phyloP scores from a whole-genome alignment of 768 basidiomycete genomes.

The Termitomyces sp. region DNA sequence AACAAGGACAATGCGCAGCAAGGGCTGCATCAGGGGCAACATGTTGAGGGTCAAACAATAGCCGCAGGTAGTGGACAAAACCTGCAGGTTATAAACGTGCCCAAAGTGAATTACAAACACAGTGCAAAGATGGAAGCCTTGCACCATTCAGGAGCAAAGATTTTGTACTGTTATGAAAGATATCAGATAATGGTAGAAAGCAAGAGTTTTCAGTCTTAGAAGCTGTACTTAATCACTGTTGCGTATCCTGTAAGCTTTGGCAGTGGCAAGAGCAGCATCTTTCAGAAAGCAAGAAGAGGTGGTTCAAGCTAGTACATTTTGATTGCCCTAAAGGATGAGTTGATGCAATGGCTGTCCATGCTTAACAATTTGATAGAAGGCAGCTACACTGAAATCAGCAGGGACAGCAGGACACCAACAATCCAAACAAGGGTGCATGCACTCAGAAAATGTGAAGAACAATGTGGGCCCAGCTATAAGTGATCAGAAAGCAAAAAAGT shows the following conservation, averaged over 20 bases:
- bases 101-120: neutral
- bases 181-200: neutral
- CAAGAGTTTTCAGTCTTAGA: neutral
- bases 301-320: neutral
- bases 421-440: neutral
- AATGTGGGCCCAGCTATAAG: no score
- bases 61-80: conserved; percentile 53
- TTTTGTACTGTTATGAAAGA: neutral
- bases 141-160: conserved; percentile 76
- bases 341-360: no score
- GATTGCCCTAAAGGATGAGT: neutral
- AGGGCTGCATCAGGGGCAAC: conserved; percentile 39
- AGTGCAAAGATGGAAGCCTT: neutral
- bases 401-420: no score
- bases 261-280: neutral
- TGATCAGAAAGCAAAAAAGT: neutral
- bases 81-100: conserved; percentile 68
- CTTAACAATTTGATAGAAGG: no score
- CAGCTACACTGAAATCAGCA: no score
- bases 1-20: conserved; percentile 44
- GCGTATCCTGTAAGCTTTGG: neutral
- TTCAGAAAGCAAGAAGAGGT: no score
- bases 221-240: no score
- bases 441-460: no score
- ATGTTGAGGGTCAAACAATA: conserved; percentile 65